Evolutionary conservation across 208 protist genomes (phyloP), one percentile per base, ranked within the genome.

Genomic region (Trypanosoma congolense): DNA sequence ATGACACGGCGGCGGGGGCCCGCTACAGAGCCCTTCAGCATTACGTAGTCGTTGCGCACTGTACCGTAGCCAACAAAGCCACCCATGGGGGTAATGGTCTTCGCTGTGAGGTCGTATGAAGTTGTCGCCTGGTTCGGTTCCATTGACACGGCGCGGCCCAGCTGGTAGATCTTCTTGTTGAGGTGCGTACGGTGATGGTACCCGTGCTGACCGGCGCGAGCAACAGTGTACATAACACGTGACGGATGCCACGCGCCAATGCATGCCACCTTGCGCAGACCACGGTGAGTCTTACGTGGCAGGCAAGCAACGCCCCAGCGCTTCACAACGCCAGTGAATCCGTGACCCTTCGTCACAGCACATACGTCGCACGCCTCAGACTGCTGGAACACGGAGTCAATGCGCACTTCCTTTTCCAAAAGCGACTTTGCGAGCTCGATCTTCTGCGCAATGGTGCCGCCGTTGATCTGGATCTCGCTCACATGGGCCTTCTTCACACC

Each of bases 121-220:
- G 98, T 99, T 19, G 83, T 92, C 56, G 89, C 98, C 75, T 90
- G 81, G 52, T 80, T 77, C 41, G 76, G 70, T 61, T 79, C 73
- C 67, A 85, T 77, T 31, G 70, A 65, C 31, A 79, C 73, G 56
- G 83, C 83, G 69, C 82, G 88, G 66, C 96, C 97, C 53, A 99
- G 86, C 61, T 93, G 80, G 96, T 99, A 99, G 81, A 99, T 98
- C 92, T 99, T 99, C 96, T 99, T 99, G 97, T 99, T 99, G 41
- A 96, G 64, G 76, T 99, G 96, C 31, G 97, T 99, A 61, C 98
- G 84, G 92, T 99, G 97, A 74, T 98, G 92, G 94, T 95, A 99
- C 68, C 98, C 98, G 45, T 90, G 68, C 93, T 99, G 98, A 98
- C 98, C 98, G 62, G 97, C 97, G 80, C 98, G 95, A 41, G 98